Evolutionary conservation across 495 filamentous ascomycete genomes (phyloP), one percentile per base, ranked within the genome.

Genomic region (Bacidia rubella): DNA sequence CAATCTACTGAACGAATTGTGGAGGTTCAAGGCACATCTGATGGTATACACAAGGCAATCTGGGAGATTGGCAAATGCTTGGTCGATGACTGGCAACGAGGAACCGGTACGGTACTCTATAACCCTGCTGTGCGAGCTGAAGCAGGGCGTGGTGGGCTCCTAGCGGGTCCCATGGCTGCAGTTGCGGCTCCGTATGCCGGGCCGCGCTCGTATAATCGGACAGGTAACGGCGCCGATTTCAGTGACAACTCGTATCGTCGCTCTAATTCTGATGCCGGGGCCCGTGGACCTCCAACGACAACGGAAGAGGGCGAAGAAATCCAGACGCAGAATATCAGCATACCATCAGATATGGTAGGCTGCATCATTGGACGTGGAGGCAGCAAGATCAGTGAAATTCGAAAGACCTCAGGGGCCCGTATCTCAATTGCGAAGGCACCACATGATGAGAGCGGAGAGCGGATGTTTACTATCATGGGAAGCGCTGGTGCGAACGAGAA

Each of bases 11-110:
- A 98, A 70, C 85, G 92, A 44, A 86, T 98, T 58, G 93, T 98
- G 51, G 93, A 97, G 65, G 85, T 98, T 47, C 85, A 90, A 65
- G 92, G 92, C 60, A 87, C 82, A 5, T 86, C 92, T 25, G 87
- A 92, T 29, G 89, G 92, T 43, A 90, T 98, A 60, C 86, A 95
- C 66, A 86, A 87, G 68, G 93, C 92, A 49, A 73, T 92, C 40
- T 97, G 92, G 93, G 92, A 98, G 65, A 98, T 98, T 57, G 90
- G 88, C 69, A 98, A 97, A 71, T 97, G 93, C 68, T 76, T 98
- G 59, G 83, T 98, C 44, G 92, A 98, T 65, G 92, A 98, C 67
- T 89, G 85, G 84, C 87, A 95, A 68, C 86, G 92, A 49, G 93
- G 93, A 51, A 90, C 87, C 47, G 92, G 92, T 50, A 97, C 92